Conservation (phyloP, 768 basidiomycete species). For the Gloeophyllum trabeum region DNA sequence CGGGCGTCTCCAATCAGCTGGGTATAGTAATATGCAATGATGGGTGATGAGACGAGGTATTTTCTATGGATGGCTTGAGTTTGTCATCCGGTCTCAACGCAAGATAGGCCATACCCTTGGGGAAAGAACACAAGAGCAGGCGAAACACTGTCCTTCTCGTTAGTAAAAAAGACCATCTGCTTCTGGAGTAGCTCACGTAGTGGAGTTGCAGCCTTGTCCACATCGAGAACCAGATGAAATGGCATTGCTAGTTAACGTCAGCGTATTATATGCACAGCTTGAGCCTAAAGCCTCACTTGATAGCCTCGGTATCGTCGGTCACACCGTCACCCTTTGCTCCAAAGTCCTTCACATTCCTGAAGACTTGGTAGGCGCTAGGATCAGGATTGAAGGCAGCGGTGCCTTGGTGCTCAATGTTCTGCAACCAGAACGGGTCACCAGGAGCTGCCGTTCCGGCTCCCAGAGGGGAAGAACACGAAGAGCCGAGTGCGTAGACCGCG, state of each 20-base stretch:
- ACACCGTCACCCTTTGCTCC: slow-evolving; percentile 51
- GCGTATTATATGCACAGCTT: not conserved
- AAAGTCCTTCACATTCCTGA: slow-evolving; percentile 62
- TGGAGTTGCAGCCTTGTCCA: slow-evolving; percentile 49
- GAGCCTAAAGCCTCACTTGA: slow-evolving; percentile 35
- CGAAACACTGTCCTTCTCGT: slow-evolving; percentile 45
- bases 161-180: no score
- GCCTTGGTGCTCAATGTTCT: slow-evolving; percentile 65
- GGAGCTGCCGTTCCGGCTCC: slow-evolving; percentile 40
- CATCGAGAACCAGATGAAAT: slow-evolving; percentile 59
- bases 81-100: not conserved
- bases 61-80: slow-evolving; percentile 28
- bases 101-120: slow-evolving; percentile 34
- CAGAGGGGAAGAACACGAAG: slow-evolving; percentile 14
- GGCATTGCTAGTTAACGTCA: slow-evolving; percentile 35
- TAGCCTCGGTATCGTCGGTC: slow-evolving; percentile 66
- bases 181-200: slow-evolving; percentile 24
- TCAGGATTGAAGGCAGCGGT: slow-evolving; percentile 53
- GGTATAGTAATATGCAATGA: slow-evolving; percentile 68
- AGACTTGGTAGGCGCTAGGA: slow-evolving; percentile 48
- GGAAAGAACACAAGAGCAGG: slow-evolving; percentile 78
- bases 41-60: slow-evolving; percentile 57
- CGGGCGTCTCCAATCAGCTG: slow-evolving; percentile 69
- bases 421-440: slow-evolving; percentile 56
- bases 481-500: not conserved